phyloP scores from a whole-genome alignment of 129 eudicot genomes.

The carrot (Daucus carota) region DH1_v3.0 NC_030388.2:26993501-26994000 shows the following conservation, averaged over 20 bases:
- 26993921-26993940: background rate
- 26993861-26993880: background rate
- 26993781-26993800: slow-evolving; percentile 58
- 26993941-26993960: slow-evolving; percentile 9
- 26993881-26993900: background rate
- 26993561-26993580: background rate
- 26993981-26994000: slow-evolving; percentile 78
- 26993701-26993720: background rate
- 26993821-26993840: slow-evolving; percentile 77
- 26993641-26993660: background rate
- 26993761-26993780: slow-evolving; percentile 71
- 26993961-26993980: slow-evolving; percentile 84
- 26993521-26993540: background rate
- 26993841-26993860: slow-evolving; percentile 22
- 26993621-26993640: background rate
- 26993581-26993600: background rate
- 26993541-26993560: background rate
- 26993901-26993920: background rate
- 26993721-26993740: background rate
- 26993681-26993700: background rate
- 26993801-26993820: slow-evolving; percentile 70
- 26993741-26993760: slow-evolving; percentile 39
- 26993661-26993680: background rate
- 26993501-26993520: too few relatives aligned
- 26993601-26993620: background rate